Conservation (phyloP, 1,139 yeast genomes). For the Candida albicans region DNA sequence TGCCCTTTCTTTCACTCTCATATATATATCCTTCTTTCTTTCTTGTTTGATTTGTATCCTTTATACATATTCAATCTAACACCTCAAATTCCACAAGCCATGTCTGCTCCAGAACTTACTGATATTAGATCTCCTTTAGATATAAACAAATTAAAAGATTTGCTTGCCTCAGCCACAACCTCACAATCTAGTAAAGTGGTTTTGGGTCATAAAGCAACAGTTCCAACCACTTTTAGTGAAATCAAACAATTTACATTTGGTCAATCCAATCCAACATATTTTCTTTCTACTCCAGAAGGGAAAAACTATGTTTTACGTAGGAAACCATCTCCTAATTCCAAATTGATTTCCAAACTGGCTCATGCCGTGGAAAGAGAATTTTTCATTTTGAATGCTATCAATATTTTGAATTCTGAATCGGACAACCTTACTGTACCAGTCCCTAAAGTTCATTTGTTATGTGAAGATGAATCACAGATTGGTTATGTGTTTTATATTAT, state of each 20-base stretch:
- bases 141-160: slow-evolving; percentile 28
- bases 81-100: too few species aligned
- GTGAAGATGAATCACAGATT: slow-evolving; percentile 52
- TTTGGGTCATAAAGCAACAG: slow-evolving; percentile 17
- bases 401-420: slow-evolving; percentile 27
- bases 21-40: too few species aligned
- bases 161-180: slow-evolving; percentile 17
- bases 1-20: too few species aligned
- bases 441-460: slow-evolving; percentile 46
- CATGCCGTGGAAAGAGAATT: slow-evolving; percentile 69
- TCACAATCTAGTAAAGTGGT: slow-evolving; percentile 12
- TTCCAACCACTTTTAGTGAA: slow-evolving; percentile 13
- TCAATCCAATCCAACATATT: slow-evolving; percentile 67
- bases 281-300: slow-evolving; percentile 43
- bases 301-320: slow-evolving; percentile 53
- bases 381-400: slow-evolving; percentile 50
- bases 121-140: slow-evolving; percentile 42
- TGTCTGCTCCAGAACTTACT: slow-evolving; percentile 22
- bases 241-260: slow-evolving; percentile 62
- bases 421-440: slow-evolving; percentile 42
- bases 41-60: too few species aligned
- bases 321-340: slow-evolving; percentile 57
- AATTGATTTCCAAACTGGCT: slow-evolving; percentile 58
- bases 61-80: neutral
- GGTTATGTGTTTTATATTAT: slow-evolving; percentile 59